Evolutionary conservation across 306 rosid species (phyloP).

Genomic region (Citrullus amarus): DNA sequence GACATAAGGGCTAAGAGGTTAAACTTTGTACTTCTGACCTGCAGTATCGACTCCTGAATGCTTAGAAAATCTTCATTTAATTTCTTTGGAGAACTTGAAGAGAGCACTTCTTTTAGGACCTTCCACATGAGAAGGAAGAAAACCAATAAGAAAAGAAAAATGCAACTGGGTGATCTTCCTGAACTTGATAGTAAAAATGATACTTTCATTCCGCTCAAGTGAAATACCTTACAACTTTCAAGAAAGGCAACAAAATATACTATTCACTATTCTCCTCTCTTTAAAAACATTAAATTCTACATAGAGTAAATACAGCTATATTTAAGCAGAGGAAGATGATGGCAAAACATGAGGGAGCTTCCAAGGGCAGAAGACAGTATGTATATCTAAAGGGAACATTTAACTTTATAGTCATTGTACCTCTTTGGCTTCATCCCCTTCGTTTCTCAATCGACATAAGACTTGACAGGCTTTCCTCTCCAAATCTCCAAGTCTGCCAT

Average conservation of each 20-base stretch:
- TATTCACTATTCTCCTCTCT: background rate
- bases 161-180: background rate
- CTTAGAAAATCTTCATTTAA: conserved; percentile 49
- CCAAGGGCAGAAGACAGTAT: background rate
- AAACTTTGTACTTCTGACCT: conserved; percentile 31
- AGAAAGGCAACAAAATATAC: background rate
- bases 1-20: background rate
- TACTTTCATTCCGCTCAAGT: background rate
- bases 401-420: conserved; percentile 21
- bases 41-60: conserved; percentile 68
- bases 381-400: background rate
- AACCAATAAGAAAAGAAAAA: background rate
- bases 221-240: background rate
- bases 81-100: conserved; percentile 43
- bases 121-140: conserved; percentile 5
- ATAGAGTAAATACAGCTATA: background rate
- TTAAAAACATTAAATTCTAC: background rate
- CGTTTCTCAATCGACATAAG: conserved; percentile 57
- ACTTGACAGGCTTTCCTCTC: conserved; percentile 75
- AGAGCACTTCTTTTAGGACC: conserved; percentile 64
- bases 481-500: conserved; percentile 51
- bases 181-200: background rate
- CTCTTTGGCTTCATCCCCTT: conserved; percentile 70
- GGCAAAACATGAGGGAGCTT: background rate
- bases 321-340: background rate